Conservation (phyloP, 345 rosid genomes). For the Gossypium raimondii region DNA sequence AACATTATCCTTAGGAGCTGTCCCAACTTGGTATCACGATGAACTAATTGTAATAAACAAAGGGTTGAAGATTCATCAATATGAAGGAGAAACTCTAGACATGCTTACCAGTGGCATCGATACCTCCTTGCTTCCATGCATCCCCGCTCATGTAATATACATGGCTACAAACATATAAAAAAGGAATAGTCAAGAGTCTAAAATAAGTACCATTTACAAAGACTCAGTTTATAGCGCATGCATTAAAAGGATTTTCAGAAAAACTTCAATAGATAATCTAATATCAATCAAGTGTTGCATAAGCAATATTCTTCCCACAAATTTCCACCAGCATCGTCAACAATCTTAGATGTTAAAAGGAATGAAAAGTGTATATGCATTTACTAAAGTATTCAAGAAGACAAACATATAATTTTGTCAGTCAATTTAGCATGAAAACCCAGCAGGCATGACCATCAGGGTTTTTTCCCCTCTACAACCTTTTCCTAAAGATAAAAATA, state of each 20-base stretch:
- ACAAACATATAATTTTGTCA: not conserved
- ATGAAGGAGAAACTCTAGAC: not conserved
- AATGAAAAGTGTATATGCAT: not conserved
- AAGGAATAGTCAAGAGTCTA: constrained; percentile 31
- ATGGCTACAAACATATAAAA: constrained; percentile 55
- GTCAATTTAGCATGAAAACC: not conserved
- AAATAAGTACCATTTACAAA: constrained; percentile 2
- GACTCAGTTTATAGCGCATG: not conserved
- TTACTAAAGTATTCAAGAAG: not conserved
- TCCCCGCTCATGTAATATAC: constrained; percentile 98
- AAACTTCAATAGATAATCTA: not conserved
- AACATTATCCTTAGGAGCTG: not conserved
- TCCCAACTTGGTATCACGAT: not conserved
- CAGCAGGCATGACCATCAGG: too few species aligned
- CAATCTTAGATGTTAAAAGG: not conserved
- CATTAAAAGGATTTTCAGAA: not conserved
- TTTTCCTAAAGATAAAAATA: not conserved
- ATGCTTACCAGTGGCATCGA: constrained; percentile 84
- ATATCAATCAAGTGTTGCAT: not conserved
- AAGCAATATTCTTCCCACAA: not conserved
- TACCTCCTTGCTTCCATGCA: constrained; percentile 99
- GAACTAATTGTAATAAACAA: not conserved
- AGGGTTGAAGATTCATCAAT: not conserved
- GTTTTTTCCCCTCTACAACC: too few species aligned
- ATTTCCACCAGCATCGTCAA: not conserved